A percentile compares a stretch with the other conserved stretches of the same genome.
Conservation (phyloP, 768 basidiomycete genomes). For the Brasilioporus rufonigricans region DNA sequence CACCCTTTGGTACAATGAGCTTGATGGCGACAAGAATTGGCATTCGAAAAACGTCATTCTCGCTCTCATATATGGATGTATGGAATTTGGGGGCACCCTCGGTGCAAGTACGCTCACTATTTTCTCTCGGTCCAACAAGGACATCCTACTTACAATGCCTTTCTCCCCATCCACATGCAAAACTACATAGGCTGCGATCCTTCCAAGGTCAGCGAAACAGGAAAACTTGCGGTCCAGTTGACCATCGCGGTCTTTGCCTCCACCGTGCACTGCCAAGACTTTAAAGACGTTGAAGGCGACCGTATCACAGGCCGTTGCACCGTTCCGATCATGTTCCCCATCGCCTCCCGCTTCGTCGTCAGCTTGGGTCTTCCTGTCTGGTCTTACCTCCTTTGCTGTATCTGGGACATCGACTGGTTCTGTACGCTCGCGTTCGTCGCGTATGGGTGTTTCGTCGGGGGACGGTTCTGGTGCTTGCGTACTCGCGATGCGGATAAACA, state of each 20-base stretch:
- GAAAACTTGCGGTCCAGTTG: constrained; percentile 32
- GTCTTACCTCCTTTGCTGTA: constrained; percentile 33
- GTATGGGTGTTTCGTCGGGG: constrained; percentile 35
- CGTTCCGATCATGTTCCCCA: constrained; percentile 44
- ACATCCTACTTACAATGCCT: neutral
- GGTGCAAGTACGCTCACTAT: constrained; percentile 31
- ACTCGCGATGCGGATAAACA: constrained; percentile 30
- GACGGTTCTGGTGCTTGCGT: constrained; percentile 30
- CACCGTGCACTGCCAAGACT: constrained; percentile 50
- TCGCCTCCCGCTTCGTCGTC: constrained; percentile 33
- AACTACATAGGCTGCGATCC: constrained; percentile 20
- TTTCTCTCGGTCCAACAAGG: no score
- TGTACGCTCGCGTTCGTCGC: constrained; percentile 27
- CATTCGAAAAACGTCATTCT: constrained; percentile 39
- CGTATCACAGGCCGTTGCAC: constrained; percentile 38
- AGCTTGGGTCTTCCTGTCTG: constrained; percentile 36
- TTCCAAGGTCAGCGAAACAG: constrained; percentile 27
- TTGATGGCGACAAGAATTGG: constrained; percentile 38
- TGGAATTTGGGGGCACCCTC: constrained; percentile 39
- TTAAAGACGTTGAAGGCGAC: constrained; percentile 45
- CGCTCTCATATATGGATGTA: constrained; percentile 33
- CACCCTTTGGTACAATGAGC: constrained; percentile 40
- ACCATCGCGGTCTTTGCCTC: constrained; percentile 41
- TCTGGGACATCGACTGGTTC: constrained; percentile 36
- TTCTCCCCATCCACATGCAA: no score